phyloP scores from a whole-genome alignment of 1,139 yeast genomes.

The Wickerhamomyces sp. region DNA sequence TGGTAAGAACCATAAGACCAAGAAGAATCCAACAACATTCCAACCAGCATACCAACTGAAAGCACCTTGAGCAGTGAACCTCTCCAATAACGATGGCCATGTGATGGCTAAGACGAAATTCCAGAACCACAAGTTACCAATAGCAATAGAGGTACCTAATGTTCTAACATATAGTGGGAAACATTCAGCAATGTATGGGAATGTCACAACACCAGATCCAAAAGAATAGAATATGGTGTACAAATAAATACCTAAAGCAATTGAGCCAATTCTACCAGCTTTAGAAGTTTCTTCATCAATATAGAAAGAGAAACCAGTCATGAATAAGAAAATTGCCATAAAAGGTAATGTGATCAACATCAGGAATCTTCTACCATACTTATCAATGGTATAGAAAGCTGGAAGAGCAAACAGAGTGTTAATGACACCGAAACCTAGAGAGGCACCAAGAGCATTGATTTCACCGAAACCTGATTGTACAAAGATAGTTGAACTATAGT shows the following conservation, averaged over 20 bases:
- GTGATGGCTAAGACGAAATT: constrained; percentile 76
- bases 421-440: constrained; percentile 83
- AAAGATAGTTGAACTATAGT: constrained; percentile 73
- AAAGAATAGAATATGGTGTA: constrained; percentile 74
- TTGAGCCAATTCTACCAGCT: constrained; percentile 57
- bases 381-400: constrained; percentile 78
- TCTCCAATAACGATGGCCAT: constrained; percentile 69
- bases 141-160: constrained; percentile 80
- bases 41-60: constrained; percentile 89
- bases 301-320: constrained; percentile 78
- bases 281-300: constrained; percentile 42
- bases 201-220: constrained; percentile 90
- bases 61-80: constrained; percentile 77
- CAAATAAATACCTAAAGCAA: constrained; percentile 68
- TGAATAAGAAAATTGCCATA: constrained; percentile 59
- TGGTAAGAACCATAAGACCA: constrained; percentile 63
- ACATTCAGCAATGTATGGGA: constrained; percentile 84
- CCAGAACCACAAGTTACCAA: constrained; percentile 84
- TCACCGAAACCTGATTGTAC: constrained; percentile 60
- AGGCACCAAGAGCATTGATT: constrained; percentile 64
- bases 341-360: constrained; percentile 72
- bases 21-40: constrained; percentile 71
- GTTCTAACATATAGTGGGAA: constrained; percentile 84
- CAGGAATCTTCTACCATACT: constrained; percentile 70
- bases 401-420: constrained; percentile 82